Evolutionary conservation across 2,329 filamentous ascomycete species (phyloP), one percentile per base, ranked within the genome.

Genomic region (Ustilaginoidea virens): DNA sequence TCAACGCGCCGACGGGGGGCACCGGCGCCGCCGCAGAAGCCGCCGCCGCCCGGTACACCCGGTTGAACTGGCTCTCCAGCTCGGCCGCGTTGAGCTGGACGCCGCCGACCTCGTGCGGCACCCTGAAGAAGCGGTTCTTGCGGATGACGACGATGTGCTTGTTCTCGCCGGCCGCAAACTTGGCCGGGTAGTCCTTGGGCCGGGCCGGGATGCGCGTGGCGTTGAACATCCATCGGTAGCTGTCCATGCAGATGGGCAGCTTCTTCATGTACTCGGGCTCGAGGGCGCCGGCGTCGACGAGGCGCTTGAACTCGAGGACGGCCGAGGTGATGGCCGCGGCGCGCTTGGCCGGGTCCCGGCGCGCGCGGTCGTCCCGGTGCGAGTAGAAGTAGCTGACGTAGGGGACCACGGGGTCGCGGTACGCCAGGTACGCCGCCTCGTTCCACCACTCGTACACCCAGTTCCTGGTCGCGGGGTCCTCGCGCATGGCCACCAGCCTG

Each of bases 381-480:
- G 86, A 94, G 64, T 98, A 98, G 63, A 98, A 98, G 69, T 98
- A 98, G 56, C 83, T 93, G 47, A 98, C 90, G 51, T 96, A 98
- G 36, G 90, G 90, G 12, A 96, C 81, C 26, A 98, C 82, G 8
- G 90, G 90, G 53, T 96, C 90, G 40, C 87, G 80, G 63, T 96
- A 96, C 39, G 61, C 69, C 39, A 98, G 73, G 58, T 98, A 98
- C 33, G 90, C 90, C 4, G 75, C 73, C 30, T 93, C 74, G 53
- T 98, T 96, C 90, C 90, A 98, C 90, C 90, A 98, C 43, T 98
- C 87, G 43, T 79, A 75, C 33, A 98, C 66, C 90, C 90, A 98
- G 60, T 96, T 98, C 61, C 80, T 83, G 50, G 69, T 60, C 37
- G 80, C 76, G 28, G 86, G 77, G 40, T 92, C 73, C 42, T 83